A percentile compares a stretch with the other conserved stretches of the same genome.
Conservation (phyloP, 1,284 basidiomycete genomes). For the Sphagnurus paluster region DNA sequence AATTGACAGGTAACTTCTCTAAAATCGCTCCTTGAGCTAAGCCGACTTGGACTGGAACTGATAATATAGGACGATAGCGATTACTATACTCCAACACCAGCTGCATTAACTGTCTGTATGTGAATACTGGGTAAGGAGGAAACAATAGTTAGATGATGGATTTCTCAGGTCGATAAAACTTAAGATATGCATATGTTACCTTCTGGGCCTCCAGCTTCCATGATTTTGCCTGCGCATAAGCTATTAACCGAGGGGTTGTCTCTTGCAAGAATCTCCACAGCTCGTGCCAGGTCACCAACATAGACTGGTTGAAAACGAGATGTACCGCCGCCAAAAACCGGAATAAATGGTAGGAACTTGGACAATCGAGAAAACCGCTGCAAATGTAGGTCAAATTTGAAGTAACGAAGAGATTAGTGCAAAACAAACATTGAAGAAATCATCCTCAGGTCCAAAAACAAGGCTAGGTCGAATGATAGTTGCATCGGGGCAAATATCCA, state of each 20-base stretch:
- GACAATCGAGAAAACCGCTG: conserved; percentile 64
- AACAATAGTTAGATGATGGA: neutral
- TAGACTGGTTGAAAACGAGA: conserved; percentile 72
- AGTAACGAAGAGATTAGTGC: neutral
- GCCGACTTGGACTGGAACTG: conserved; percentile 62
- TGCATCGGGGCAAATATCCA: conserved; percentile 46
- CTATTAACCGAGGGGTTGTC: conserved; percentile 39
- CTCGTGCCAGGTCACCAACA: conserved; percentile 61
- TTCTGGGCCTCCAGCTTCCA: conserved; percentile 71
- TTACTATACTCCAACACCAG: conserved; percentile 54
- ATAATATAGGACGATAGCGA: conserved; percentile 55
- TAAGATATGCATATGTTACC: conserved; percentile 40
- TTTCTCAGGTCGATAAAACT: conserved; percentile 1
- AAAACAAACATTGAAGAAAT: conserved; percentile 61
- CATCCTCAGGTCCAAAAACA: conserved; percentile 72
- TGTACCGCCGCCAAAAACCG: conserved; percentile 68
- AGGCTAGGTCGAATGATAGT: conserved; percentile 70
- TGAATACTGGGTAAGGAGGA: conserved; percentile 48
- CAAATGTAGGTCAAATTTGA: neutral
- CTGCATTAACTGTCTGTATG: conserved; percentile 65
- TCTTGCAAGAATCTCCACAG: conserved; percentile 59
- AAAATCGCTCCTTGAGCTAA: conserved; percentile 60
- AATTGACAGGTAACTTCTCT: conserved; percentile 60
- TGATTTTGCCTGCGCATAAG: conserved; percentile 51
- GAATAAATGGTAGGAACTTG: conserved; percentile 62